Conservation (phyloP, 176 grass and related monocot genomes). For the Stipa capillata region DNA sequence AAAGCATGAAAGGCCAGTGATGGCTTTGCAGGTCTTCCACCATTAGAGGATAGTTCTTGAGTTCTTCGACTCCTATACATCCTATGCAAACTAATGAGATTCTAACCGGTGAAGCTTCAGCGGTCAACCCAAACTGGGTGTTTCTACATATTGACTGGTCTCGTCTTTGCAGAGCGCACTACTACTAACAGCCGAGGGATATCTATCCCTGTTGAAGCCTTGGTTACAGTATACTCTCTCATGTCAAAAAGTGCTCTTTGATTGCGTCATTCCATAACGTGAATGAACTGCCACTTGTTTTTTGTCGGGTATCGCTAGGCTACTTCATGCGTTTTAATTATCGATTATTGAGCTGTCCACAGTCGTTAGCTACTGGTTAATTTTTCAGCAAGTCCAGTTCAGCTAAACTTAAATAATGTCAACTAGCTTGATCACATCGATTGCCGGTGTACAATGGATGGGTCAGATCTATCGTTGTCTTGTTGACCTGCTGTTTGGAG, state of each 20-base stretch:
- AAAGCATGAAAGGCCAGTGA: not conserved
- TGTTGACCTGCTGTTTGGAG: not conserved
- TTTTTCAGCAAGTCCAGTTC: no score
- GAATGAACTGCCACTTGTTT: not conserved
- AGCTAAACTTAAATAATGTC: no score
- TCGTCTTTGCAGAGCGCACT: not conserved
- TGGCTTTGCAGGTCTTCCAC: not conserved
- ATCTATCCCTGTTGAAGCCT: not conserved
- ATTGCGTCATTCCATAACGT: not conserved
- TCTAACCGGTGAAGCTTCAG: no score
- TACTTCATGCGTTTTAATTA: not conserved
- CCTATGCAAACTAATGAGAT: no score
- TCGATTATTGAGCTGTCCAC: not conserved
- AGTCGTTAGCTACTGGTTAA: no score
- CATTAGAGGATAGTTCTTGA: no score
- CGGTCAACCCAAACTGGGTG: no score
- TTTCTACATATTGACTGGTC: not conserved
- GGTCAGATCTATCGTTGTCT: not conserved
- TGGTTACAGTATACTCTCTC: not conserved
- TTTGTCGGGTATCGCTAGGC: no score
- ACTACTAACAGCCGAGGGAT: not conserved
- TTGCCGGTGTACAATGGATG: not conserved
- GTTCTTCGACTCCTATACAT: no score
- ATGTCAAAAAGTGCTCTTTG: not conserved
- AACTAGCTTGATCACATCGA: not conserved